phyloP scores from a whole-genome alignment of 2,329 filamentous ascomycete genomes.

The Aureobasidium leucospermi region DNA sequence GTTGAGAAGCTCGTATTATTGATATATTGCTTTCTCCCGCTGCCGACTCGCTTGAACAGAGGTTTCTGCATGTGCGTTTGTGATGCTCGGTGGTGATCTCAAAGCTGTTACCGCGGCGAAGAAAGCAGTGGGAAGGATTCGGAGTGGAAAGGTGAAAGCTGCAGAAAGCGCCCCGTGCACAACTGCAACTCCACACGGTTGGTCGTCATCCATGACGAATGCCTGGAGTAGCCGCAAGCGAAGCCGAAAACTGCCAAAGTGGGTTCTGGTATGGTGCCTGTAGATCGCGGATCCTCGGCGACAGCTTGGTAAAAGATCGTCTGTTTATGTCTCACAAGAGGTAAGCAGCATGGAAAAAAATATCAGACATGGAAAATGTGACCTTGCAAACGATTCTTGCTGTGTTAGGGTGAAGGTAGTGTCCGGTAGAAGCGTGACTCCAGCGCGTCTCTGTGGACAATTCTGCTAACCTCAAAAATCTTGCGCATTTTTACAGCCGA shows the following conservation, averaged over 20 bases:
- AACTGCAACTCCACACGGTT: neutral
- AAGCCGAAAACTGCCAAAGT: neutral
- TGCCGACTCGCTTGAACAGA: neutral
- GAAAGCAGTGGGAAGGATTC: neutral
- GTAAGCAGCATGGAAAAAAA: neutral
- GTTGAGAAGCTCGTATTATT: constrained; percentile 9
- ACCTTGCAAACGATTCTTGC: no score
- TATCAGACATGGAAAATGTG: no score
- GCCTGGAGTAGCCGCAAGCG: neutral
- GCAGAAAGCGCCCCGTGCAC: neutral
- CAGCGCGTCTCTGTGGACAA: no score
- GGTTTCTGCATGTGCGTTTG: neutral
- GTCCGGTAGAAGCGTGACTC: no score
- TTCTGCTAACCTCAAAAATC: no score
- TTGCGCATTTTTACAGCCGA: no score
- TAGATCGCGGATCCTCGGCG: neutral
- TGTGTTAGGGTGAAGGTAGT: no score
- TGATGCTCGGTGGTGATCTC: constrained; percentile 4
- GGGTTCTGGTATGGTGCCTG: neutral
- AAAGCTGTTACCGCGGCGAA: neutral
- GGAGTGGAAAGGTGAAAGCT: neutral
- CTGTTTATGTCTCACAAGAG: neutral
- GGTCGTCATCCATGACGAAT: constrained; percentile 10
- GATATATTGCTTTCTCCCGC: neutral
- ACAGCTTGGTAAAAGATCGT: neutral